A percentile compares a stretch with the other conserved stretches of the same genome.
phyloP scores from a whole-genome alignment of 2,329 filamentous ascomycete genomes.

The Metarhizium album region DNA sequence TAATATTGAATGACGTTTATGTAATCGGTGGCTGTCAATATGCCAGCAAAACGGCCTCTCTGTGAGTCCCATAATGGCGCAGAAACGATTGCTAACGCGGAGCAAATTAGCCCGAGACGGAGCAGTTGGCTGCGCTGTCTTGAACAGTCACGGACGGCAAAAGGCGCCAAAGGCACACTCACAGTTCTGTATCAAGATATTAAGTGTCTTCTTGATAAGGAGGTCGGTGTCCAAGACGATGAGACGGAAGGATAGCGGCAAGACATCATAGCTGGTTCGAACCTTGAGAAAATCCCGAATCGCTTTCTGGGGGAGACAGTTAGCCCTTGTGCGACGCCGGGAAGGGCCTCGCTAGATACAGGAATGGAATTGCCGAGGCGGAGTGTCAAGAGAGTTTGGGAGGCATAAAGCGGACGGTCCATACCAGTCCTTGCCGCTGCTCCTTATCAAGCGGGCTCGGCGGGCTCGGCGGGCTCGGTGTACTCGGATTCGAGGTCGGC shows the following conservation, averaged over 20 bases:
- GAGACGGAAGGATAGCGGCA: conserved; percentile 89
- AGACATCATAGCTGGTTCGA: conserved; percentile 93
- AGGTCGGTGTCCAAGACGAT: conserved; percentile 93
- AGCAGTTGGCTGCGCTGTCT: neutral
- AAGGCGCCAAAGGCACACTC: conserved; percentile 13
- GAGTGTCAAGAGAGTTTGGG: too few relatives aligned
- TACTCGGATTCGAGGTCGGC: conserved; percentile 10
- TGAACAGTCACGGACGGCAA: neutral
- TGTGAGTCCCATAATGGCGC: conserved; percentile 95
- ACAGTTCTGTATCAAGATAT: conserved; percentile 95
- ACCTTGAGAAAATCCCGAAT: conserved; percentile 95
- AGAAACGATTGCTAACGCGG: conserved; percentile 73
- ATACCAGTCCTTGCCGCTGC: conserved; percentile 67
- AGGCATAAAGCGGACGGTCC: conserved; percentile 7
- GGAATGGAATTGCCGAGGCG: neutral
- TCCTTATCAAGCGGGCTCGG: conserved; percentile 60
- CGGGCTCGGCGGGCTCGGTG: conserved; percentile 42
- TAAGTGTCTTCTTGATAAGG: conserved; percentile 92
- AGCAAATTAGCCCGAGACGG: conserved; percentile 1
- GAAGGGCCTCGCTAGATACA: neutral
- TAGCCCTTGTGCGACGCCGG: conserved; percentile 4
- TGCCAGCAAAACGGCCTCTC: conserved; percentile 82
- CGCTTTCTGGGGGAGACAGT: conserved; percentile 50
- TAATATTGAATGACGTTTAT: conserved; percentile 99
- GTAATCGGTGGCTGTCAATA: conserved; percentile 92